Evolutionary conservation across 768 basidiomycete genomes (phyloP), one percentile per base, ranked within the genome.

Genomic region (Lentinula sp.): DNA sequence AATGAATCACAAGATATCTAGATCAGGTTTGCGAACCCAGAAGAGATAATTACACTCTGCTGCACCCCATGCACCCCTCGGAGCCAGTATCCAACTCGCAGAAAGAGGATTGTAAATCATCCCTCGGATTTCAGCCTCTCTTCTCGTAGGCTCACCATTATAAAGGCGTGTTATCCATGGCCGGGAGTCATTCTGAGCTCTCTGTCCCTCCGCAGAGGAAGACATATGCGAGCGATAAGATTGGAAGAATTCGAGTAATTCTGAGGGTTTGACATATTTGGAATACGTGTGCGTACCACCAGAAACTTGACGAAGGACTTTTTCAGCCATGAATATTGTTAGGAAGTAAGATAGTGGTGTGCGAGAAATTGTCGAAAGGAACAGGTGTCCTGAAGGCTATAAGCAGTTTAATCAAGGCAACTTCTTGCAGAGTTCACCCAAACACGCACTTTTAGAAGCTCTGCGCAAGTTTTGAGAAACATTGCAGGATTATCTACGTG

Each of bases 321-420:
- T 76, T 73, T 99, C 96, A 1, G 95, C 96, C 37, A 93, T 73
- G 50, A 87, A 76, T 63, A 91, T 86, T 4, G 88, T 87, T 37
- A 91, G 70, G 53, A 89, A 71, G 66, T 85, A 85, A n/a, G 89
- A 74, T 45, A 91, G 78, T 3, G 87, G 86, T 9, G 88, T 90
- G 42, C 97, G 91, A 0, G 96, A 87, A 64, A 99, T 91, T 13
- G 96, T 98, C 12, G 95, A 98, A 41, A 99, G 80, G 78, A 98
- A 91, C 16, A 99, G 83, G 68, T 96, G 93, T 3, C 97, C 96
- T 5, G 95, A 95, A 10, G 97, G 97, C 95, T 98, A 66, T 28
- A 2, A 28, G 28, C 28, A 28, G n/a, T 37, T 23, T 41, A 10
- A 42, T 12, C 13, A 32, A 46, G 54, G n/a, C 45, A 37, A 46